Base-by-base conservation (phyloP, 148 eudicot species). In the Chenopodium quinoa region DNA sequence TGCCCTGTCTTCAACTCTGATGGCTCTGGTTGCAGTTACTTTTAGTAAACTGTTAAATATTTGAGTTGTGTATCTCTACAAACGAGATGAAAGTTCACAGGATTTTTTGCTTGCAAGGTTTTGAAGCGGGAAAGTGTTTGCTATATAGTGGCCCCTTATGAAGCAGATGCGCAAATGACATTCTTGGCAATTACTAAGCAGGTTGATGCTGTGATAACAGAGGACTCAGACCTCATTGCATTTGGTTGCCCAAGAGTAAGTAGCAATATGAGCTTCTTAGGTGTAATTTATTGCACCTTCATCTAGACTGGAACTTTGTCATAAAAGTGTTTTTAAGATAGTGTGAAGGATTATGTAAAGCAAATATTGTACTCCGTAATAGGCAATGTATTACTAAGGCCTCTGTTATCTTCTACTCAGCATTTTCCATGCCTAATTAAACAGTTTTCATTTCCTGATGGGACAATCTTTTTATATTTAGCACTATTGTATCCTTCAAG, bases 101-200 rank as follows among this genome's bases (percentile, higher is more conserved):
- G 12, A 6, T 25, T 12, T 81, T 83, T 81, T 82, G 37, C 81
- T 19, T 70, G 54, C 70, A 82, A 96, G 99, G 99, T 96, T 78
- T 87, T 96, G 80, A 92, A 89, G 82, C 85, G 86, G 84, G 95
- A 96, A 87, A 89, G 91, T 65, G 85, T 96, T 60, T 34, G 82
- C 77, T 96, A 90, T 71, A 80, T 94, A 73, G 99, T 94, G 79
- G 99, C 99, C 81, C 99, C 99, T 56, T 96, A 96, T 76, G 99
- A 96, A 88, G 99, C 99, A 81, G 99, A 96, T 88, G 99, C 99
- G 37, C 99, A 96, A 85, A 94, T 94, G 98, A 86, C 99, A 60
- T 96, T 91, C 87, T 80, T 94, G 89, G 97, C 99, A 23, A 81
- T 88, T 81, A 91, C 82, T 88, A 91, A 88, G 64, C 91, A 87